Conservation (phyloP, 768 basidiomycete species). For the Tulasnella sp. region DNA sequence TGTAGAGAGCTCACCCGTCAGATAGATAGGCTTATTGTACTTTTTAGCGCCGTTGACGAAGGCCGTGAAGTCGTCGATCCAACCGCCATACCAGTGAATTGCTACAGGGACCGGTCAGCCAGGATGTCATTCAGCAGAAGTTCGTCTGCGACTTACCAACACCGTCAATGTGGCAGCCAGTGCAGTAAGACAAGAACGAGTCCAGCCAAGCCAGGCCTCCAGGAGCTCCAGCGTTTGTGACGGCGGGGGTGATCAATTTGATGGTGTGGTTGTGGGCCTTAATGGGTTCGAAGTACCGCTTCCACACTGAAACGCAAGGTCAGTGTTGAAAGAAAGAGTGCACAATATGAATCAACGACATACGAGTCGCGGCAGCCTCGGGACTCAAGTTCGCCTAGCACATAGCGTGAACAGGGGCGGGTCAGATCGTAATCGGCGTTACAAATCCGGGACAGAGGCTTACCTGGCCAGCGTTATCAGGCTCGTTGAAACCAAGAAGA, state of each 20-base stretch:
- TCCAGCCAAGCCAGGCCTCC: neutral
- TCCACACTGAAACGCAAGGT: constrained; percentile 9
- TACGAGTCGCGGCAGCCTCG: neutral
- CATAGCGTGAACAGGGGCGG: neutral
- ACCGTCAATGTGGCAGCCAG: neutral
- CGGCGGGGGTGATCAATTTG: neutral
- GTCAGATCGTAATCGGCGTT: neutral
- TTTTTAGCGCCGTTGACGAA: constrained; percentile 1
- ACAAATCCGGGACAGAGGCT: neutral
- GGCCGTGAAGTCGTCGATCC: constrained; percentile 5
- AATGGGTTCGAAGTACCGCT: constrained; percentile 10
- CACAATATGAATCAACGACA: neutral
- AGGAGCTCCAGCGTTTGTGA: constrained; percentile 11
- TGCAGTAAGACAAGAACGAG: constrained; percentile 4
- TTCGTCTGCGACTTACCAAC: neutral
- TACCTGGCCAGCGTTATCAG: constrained; percentile 19
- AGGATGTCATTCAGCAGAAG: neutral
- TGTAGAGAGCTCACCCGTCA: neutral
- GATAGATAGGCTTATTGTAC: neutral
- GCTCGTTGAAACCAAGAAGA: constrained; percentile 20
- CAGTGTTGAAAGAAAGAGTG: neutral
- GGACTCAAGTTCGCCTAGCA: constrained; percentile 1
- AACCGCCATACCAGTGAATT: constrained; percentile 16
- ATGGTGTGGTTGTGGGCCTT: neutral
- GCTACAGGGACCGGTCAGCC: neutral